Base-by-base conservation (phyloP, 2,329 filamentous ascomycete genomes). In the Fusarium pseudoanthophilum region DNA sequence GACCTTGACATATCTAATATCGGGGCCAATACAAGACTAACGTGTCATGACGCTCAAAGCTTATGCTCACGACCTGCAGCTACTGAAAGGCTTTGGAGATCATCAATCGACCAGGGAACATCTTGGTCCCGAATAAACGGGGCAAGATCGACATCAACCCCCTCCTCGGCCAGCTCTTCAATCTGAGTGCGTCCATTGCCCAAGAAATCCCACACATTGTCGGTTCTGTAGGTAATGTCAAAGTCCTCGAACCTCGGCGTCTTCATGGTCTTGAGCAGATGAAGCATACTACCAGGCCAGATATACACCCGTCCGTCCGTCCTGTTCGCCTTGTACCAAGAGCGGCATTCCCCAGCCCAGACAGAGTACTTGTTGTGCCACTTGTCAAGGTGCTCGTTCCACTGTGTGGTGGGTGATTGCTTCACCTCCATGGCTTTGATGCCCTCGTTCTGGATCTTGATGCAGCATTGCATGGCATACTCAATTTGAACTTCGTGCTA, bases 231-330 rank as follows among this genome's bases (percentile, higher is more conserved):
- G n/a, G 49, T 21, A 11, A 52, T 52, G 5, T 4, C 21, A 6
- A 37, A 52, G 4, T 52, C 49, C 49, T 52, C 32, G 18, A 37
- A 52, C 24, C 32, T 37, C 5, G 49, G 49, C 9, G 49, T 52
- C 32, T 52, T 52, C 32, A 52, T 52, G 11, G 49, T 37, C n/a
- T 52, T 52, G 16, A 52, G 49, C 4, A 52, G 4, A 52, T 52
- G 49, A 52, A 52, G 49, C 49, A 52, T 52, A n/a, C 49, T 52
- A 0, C 49, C 49, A 37, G 49, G 49, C 49, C 49, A 52, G 8
- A 52, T 52, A 37, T 52, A 52, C 4, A 52, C 49, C 18, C 49
- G n/a, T 8, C 49, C 32, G 1, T 15, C 24, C 7, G n/a, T 11
- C 8, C 3, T 52, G 24, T 52, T 52, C 1, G 49, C 49, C 18